Evolutionary conservation across 2,329 filamentous ascomycete species (phyloP).

Genomic region (Diplodia seriata): DNA sequence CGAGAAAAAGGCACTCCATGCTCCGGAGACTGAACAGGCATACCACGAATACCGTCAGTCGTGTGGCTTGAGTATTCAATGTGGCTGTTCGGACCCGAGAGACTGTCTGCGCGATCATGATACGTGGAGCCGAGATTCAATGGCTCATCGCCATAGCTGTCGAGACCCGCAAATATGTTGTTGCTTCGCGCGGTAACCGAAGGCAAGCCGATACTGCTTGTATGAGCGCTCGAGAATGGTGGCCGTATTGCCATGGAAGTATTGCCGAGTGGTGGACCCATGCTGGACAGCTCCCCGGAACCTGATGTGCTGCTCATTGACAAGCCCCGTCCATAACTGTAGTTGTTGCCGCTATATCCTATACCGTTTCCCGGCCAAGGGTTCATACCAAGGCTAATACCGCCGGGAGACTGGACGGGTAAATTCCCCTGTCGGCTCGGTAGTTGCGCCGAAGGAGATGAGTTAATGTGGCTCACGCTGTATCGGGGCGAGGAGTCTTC

Average conservation of each 20-base stretch:
- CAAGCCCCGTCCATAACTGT: neutral
- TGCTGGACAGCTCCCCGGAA: neutral
- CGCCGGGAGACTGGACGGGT: conserved; percentile 3
- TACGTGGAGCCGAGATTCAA: conserved; percentile 1
- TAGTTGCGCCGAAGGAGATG: conserved; percentile 13
- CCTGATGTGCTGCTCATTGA: neutral
- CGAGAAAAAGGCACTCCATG: neutral
- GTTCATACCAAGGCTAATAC: neutral
- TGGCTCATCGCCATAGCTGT: neutral
- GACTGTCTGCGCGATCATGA: conserved; percentile 1
- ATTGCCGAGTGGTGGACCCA: conserved; percentile 7
- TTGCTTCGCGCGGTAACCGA: neutral
- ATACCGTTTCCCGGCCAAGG: neutral
- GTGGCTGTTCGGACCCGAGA: neutral
- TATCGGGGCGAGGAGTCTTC: conserved; percentile 1
- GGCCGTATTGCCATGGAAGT: neutral
- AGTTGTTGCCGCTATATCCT: conserved; percentile 3
- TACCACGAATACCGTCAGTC: conserved; percentile 1
- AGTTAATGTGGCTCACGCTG: neutral
- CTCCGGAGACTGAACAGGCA: conserved; percentile 18
- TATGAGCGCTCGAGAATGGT: neutral
- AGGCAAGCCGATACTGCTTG: conserved; percentile 6
- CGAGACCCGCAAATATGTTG: neutral
- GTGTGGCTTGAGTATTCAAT: conserved; percentile 8
- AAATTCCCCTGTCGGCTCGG: conserved; percentile 7